A percentile compares a stretch with the other conserved stretches of the same genome.
Conservation (phyloP, 148 eudicot species). For the Euryodendron excelsum region DNA sequence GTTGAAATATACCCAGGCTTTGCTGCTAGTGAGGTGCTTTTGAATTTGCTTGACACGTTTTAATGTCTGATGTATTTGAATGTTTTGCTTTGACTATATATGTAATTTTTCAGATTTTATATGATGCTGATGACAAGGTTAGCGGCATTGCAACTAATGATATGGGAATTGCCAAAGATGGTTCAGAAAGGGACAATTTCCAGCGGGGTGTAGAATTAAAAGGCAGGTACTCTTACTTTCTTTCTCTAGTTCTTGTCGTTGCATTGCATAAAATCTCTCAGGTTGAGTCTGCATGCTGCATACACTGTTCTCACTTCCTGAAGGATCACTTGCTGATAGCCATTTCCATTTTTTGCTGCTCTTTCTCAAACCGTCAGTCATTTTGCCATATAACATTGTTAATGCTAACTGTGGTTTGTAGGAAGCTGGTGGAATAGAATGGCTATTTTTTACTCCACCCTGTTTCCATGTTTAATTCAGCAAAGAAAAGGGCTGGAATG, state of each 20-base stretch:
- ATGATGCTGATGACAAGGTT: constrained; percentile 61
- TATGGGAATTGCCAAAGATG: constrained; percentile 88
- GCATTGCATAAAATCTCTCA: too few species aligned
- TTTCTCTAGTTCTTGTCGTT: background rate
- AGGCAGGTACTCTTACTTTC: constrained; percentile 36
- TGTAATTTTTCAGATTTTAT: constrained; percentile 55
- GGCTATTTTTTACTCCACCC: too few species aligned
- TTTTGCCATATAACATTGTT: background rate
- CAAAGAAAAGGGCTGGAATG: too few species aligned
- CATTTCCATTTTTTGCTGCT: background rate
- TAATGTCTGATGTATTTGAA: background rate
- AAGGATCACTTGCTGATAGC: background rate
- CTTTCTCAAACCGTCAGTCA: background rate
- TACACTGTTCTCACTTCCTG: background rate
- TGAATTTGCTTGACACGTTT: constrained; percentile 14
- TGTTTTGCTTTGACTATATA: constrained; percentile 1
- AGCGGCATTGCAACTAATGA: constrained; percentile 93
- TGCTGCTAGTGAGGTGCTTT: constrained; percentile 94
- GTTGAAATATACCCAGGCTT: constrained; percentile 97
- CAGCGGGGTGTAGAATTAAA: constrained; percentile 94
- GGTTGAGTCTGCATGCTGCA: too few species aligned
- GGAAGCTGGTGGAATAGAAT: too few species aligned
- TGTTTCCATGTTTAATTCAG: too few species aligned
- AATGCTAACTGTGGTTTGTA: too few species aligned
- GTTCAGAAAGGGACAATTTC: constrained; percentile 71